Base-by-base conservation (phyloP, 1,284 basidiomycete genomes). In the Cutaneotrichosporon sp. region DNA sequence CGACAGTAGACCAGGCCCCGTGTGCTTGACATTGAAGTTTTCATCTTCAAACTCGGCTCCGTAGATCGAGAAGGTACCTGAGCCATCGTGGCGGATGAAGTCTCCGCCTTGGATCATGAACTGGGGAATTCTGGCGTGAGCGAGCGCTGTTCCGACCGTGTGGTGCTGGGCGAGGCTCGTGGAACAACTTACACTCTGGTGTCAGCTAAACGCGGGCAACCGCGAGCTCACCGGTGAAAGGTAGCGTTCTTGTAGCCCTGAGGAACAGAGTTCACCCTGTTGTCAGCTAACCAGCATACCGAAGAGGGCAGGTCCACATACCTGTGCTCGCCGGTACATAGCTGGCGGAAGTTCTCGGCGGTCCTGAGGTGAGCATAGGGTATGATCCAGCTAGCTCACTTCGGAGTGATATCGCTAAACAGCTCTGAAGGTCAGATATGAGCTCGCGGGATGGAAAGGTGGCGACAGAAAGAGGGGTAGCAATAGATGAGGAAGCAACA, bases 311-410 rank as follows among this genome's bases (percentile, higher is more conserved):
- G n/a, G 16, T 8, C 10, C 10, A 47, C 41, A n/a, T 53, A 90
- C 88, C 90, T 82, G 75, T 85, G 89, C 76, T 97, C 93, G 27
- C 96, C 94, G 0, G 94, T 97, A 70, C 94, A 97, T 19, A 97
- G 78, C 65, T 97, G 93, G 54, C 94, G 81, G 66, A 98, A 98
- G 78, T 98, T 98, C 76, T 98, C 96, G 2, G 91, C 89, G 0
- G 94, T 97, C 67, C 88, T 90, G 61, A 4, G 2, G 48, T 54
- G 14, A 54, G 51, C 11, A n/a, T n/a, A n/a, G n/a, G n/a, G n/a
- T 26, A 9, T 29, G 5, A 11, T 3, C 7, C 7, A 49, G 9
- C 5, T 16, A 48, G 39, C 63, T 44, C 45, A 72, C 70, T 71
- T 71, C 20, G 71, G 71, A 9, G 67, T 69, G 46, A 73, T 72